Evolutionary conservation across 2,329 filamentous ascomycete species (phyloP).

Genomic region (Metarhizium humberi): DNA sequence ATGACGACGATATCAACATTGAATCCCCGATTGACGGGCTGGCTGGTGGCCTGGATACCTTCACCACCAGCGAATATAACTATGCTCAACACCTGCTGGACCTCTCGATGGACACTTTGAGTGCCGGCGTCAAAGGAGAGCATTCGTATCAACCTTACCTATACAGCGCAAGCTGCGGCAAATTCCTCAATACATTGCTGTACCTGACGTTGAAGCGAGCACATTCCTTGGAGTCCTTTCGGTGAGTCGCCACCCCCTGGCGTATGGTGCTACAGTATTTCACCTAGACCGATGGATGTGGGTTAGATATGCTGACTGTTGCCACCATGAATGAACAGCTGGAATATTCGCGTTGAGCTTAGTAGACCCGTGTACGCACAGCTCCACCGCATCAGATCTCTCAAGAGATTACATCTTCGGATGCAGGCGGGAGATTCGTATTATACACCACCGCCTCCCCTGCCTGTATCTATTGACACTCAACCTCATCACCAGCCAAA

Average conservation of each 20-base stretch:
- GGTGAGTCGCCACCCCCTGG: constrained; percentile 25
- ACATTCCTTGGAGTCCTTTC: constrained; percentile 45
- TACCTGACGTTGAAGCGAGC: constrained; percentile 47
- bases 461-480: constrained; percentile 25
- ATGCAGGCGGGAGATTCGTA: constrained; percentile 49
- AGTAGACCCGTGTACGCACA: constrained; percentile 47
- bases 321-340: constrained; percentile 26
- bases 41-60: constrained; percentile 49
- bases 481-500: constrained; percentile 24
- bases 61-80: constrained; percentile 54
- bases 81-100: constrained; percentile 49
- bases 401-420: constrained; percentile 47
- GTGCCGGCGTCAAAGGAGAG: constrained; percentile 42
- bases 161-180: constrained; percentile 47
- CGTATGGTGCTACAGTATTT: neutral
- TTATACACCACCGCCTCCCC: constrained; percentile 39
- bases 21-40: constrained; percentile 48
- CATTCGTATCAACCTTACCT: constrained; percentile 43
- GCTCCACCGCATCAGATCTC: constrained; percentile 42
- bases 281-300: neutral
- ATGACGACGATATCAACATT: constrained; percentile 42
- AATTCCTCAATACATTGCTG: constrained; percentile 54
- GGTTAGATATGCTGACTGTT: constrained; percentile 1
- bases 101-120: constrained; percentile 46
- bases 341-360: constrained; percentile 57